Conservation (phyloP, 768 basidiomycete species). For the Pleurotus ostreatus region DNA sequence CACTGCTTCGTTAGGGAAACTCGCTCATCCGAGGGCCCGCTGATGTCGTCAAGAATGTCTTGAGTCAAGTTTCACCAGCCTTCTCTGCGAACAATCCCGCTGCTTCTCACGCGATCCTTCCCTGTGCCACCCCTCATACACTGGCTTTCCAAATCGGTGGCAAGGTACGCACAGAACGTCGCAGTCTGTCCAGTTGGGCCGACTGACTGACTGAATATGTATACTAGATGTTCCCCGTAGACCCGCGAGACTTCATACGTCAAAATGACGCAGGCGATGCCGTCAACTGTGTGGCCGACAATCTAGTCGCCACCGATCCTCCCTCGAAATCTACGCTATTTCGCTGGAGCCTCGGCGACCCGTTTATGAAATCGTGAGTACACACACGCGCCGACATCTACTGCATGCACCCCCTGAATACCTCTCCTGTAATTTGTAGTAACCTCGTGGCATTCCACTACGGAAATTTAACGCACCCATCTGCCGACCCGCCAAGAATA, state of each 20-base stretch:
- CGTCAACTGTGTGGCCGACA: constrained; percentile 46
- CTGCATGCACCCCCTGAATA: neutral
- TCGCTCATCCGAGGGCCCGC: constrained; percentile 67
- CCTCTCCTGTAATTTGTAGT: constrained; percentile 23
- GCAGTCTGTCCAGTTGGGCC: too few species aligned
- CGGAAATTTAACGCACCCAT: constrained; percentile 66
- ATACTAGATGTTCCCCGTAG: constrained; percentile 54
- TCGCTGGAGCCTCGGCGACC: constrained; percentile 71
- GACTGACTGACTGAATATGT: too few species aligned
- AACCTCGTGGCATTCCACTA: constrained; percentile 66
- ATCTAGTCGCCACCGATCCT: constrained; percentile 57
- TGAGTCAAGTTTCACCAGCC: constrained; percentile 30
- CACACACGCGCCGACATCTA: neutral
- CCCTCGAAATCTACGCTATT: constrained; percentile 49
- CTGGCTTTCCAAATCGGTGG: constrained; percentile 65
- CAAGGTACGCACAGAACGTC: constrained; percentile 21
- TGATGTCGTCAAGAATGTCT: constrained; percentile 56
- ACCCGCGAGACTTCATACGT: constrained; percentile 65
- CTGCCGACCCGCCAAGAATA: constrained; percentile 62
- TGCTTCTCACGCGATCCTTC: constrained; percentile 27
- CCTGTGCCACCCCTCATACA: constrained; percentile 52
- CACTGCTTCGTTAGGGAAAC: constrained; percentile 47
- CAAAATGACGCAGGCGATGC: constrained; percentile 30
- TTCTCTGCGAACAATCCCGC: constrained; percentile 20
- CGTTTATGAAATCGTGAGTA: constrained; percentile 68